These are phyloP conservation scores for Tricholoma sp. DNA, from an alignment of 768 basidiomycete species.

Conservation along the genomic window DNA sequence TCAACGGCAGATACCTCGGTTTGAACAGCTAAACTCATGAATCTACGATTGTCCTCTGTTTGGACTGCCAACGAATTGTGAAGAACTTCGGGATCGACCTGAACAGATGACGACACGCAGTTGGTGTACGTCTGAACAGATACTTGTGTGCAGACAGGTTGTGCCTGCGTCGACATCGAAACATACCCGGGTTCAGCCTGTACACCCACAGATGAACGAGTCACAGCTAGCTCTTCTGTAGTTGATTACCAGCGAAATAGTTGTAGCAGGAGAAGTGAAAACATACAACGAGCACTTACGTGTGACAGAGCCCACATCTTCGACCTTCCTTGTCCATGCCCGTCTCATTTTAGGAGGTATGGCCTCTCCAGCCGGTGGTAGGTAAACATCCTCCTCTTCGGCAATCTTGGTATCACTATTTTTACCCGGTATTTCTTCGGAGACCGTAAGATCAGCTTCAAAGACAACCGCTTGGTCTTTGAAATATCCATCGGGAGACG, in stretches of 20 bases:
- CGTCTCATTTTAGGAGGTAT: constrained; percentile 64
- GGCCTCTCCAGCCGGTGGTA: constrained; percentile 25
- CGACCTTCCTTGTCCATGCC: constrained; percentile 48
- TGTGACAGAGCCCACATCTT: constrained; percentile 34
- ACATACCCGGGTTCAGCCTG: constrained; percentile 30
- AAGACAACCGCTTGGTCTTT: constrained; percentile 55
- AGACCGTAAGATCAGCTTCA: constrained; percentile 42
- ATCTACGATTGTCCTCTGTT: constrained; percentile 12
- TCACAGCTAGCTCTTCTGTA: constrained; percentile 10
- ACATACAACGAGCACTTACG: constrained; percentile 29
- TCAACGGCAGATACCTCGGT: constrained; percentile 12
- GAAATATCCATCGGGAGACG: constrained; percentile 45
- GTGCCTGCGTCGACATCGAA: constrained; percentile 35
- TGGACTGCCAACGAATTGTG: constrained; percentile 13
- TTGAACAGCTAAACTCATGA: constrained; percentile 15
- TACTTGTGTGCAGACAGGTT: constrained; percentile 7
- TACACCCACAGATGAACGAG: constrained; percentile 38
- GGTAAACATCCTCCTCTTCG: constrained; percentile 32
- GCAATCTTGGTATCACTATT: constrained; percentile 36
- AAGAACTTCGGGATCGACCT: constrained; percentile 14
- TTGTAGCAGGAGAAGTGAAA: background rate
- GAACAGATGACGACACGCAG: constrained; percentile 15
- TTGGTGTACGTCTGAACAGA: constrained; percentile 19
- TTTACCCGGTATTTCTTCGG: constrained; percentile 31
- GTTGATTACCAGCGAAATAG: background rate